Percentiles rank a stretch among this genome's conserved stretches.
These are phyloP conservation scores for Crithidia mellificae DNA, from an alignment of 208 protist species.

Conservation along the genomic window DNA sequence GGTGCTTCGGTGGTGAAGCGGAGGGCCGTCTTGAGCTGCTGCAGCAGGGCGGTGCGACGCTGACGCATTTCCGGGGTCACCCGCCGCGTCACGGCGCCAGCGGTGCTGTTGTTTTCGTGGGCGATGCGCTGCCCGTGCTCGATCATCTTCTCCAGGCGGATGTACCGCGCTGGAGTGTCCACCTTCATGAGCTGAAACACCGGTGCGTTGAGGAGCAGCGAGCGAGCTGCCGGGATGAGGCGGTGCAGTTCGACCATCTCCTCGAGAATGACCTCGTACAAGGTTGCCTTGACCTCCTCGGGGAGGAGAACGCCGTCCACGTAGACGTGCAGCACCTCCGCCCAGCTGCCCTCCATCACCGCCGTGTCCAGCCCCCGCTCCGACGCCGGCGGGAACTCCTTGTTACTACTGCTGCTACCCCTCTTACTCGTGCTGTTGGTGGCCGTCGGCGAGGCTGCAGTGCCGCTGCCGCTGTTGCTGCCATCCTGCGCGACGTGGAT, in stretches of 20 bases:
- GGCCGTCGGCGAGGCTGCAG: too few relatives aligned
- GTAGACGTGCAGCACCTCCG: slow-evolving; percentile 68
- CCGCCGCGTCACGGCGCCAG: slow-evolving; percentile 7
- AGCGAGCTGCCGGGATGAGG: slow-evolving; percentile 59
- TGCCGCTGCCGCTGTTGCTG: background rate
- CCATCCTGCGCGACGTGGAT: slow-evolving; percentile 41
- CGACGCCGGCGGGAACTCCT: slow-evolving; percentile 19
- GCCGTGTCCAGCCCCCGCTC: slow-evolving; percentile 39
- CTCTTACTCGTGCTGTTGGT: background rate
- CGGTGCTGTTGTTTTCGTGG: slow-evolving; percentile 2
- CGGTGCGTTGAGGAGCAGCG: slow-evolving; percentile 78
- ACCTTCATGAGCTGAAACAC: slow-evolving; percentile 63
- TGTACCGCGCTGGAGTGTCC: slow-evolving; percentile 54
- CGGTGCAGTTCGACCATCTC: slow-evolving; percentile 74
- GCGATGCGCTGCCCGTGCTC: slow-evolving; percentile 36
- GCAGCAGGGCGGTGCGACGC: slow-evolving; percentile 48
- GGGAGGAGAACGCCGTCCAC: slow-evolving; percentile 67
- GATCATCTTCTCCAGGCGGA: slow-evolving; percentile 64
- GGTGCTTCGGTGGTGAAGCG: slow-evolving; percentile 54
- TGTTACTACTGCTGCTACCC: background rate
- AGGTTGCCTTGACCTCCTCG: slow-evolving; percentile 54
- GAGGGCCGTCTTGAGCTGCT: slow-evolving; percentile 52
- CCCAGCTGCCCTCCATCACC: slow-evolving; percentile 78
- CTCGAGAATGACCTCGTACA: slow-evolving; percentile 85
- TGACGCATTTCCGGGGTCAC: slow-evolving; percentile 38